These are phyloP conservation scores for Penicillium sp. DNA, from an alignment of 2,329 filamentous ascomycete species.

Conservation along the genomic window DNA sequence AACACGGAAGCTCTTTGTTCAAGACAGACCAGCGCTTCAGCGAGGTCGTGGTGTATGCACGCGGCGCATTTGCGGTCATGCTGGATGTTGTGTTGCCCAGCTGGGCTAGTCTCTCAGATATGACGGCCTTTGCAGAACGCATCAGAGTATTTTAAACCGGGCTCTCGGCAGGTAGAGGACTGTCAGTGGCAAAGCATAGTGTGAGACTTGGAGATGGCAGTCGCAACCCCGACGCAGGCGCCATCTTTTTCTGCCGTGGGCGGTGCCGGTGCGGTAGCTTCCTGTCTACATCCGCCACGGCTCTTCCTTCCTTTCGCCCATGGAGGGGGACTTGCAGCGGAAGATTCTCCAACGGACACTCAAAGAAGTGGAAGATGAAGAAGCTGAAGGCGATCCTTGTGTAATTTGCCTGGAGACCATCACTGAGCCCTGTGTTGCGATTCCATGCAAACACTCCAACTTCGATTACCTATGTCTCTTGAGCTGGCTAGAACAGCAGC, in stretches of 20 bases:
- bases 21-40: slow-evolving; percentile 81
- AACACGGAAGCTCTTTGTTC: slow-evolving; percentile 68
- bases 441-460: slow-evolving; percentile 73
- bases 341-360: slow-evolving; percentile 47
- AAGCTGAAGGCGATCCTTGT: slow-evolving; percentile 55
- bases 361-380: slow-evolving; percentile 41
- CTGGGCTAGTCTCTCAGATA: slow-evolving; percentile 30
- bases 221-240: background rate
- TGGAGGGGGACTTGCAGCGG: slow-evolving; percentile 43
- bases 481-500: slow-evolving; percentile 73
- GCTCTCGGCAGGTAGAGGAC: background rate
- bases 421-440: slow-evolving; percentile 67
- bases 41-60: slow-evolving; percentile 63
- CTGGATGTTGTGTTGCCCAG: slow-evolving; percentile 10
- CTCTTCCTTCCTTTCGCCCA: slow-evolving; percentile 12
- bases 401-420: slow-evolving; percentile 83
- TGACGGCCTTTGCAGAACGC: slow-evolving; percentile 37
- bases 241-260: slow-evolving; percentile 17
- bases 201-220: background rate
- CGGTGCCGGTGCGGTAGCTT: slow-evolving; percentile 3
- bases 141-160: slow-evolving; percentile 13
- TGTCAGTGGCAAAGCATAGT: background rate
- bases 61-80: slow-evolving; percentile 26
- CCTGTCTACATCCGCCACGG: background rate
- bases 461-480: slow-evolving; percentile 85